Evolutionary conservation across 176 grass and related monocot species (phyloP).

Genomic region (Calamus simplicifolius): DNA sequence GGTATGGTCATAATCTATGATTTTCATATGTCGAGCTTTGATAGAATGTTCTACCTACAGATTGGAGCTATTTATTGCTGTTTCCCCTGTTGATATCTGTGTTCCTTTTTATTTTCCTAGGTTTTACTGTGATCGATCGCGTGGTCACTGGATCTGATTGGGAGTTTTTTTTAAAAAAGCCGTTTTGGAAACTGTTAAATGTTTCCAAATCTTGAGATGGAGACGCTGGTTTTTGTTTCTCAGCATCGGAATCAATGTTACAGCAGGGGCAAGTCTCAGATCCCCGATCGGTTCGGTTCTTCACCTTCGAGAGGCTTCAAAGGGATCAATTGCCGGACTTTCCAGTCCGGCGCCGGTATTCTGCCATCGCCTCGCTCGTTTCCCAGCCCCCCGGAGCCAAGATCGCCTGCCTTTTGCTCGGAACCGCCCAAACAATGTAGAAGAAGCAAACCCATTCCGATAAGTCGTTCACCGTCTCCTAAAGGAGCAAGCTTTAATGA

Average conservation of each 20-base stretch:
- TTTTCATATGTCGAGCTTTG: background rate
- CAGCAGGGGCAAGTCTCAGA: slow-evolving; percentile 26
- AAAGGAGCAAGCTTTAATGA: slow-evolving; percentile 19
- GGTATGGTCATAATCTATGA: background rate
- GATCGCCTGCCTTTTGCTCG: slow-evolving; percentile 27
- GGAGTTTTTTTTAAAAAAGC: background rate
- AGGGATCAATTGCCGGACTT: slow-evolving; percentile 56
- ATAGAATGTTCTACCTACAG: no score
- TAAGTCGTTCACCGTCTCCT: slow-evolving; percentile 38
- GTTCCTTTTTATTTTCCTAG: slow-evolving; percentile 18
- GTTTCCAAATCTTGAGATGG: slow-evolving; percentile 29
- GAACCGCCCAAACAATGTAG: slow-evolving; percentile 30
- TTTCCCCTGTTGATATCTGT: background rate
- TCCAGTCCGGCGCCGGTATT: slow-evolving; percentile 37
- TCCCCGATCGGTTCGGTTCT: slow-evolving; percentile 28
- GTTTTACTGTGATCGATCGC: slow-evolving; percentile 3
- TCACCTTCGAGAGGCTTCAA: slow-evolving; percentile 32
- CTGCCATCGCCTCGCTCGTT: slow-evolving; percentile 21
- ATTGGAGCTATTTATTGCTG: no score
- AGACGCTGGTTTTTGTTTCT: slow-evolving; percentile 49
- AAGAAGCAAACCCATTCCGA: slow-evolving; percentile 53
- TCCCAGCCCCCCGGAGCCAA: slow-evolving; percentile 22
- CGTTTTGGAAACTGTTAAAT: background rate
- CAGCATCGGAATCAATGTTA: slow-evolving; percentile 54
- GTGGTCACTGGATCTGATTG: slow-evolving; percentile 11